Evolutionary conservation across 805 yeast species (phyloP).

Genomic region (Sugiyamaella chiloensis): DNA sequence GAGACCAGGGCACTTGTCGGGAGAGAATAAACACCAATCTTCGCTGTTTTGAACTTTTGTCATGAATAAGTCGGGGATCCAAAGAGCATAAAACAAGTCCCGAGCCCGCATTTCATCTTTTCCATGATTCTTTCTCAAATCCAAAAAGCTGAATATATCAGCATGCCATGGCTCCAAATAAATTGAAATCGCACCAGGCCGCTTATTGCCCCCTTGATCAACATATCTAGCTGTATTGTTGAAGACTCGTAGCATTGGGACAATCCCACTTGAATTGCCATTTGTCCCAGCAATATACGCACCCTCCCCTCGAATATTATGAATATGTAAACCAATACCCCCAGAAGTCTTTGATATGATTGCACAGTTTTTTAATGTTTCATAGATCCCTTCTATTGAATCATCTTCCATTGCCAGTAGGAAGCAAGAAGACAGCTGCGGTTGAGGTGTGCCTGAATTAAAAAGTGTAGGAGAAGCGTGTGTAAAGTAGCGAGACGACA

Average conservation of each 20-base stretch:
- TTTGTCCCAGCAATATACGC: constrained; percentile 80
- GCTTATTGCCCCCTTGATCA: constrained; percentile 94
- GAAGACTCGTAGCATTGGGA: constrained; percentile 91
- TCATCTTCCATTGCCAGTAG: constrained; percentile 85
- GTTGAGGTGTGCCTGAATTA: constrained; percentile 80
- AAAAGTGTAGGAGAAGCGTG: constrained; percentile 94
- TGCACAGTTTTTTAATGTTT: constrained; percentile 81
- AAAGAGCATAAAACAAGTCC: constrained; percentile 84
- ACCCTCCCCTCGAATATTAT: constrained; percentile 79
- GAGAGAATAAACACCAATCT: constrained; percentile 86
- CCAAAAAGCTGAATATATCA: constrained; percentile 77
- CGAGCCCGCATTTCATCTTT: constrained; percentile 90
- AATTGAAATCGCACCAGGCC: constrained; percentile 94
- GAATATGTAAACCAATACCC: constrained; percentile 87
- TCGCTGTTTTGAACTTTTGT: constrained; percentile 67
- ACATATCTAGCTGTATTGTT: constrained; percentile 93
- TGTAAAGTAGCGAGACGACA: constrained; percentile 79
- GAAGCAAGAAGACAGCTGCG: constrained; percentile 86
- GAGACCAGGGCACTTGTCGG: constrained; percentile 80
- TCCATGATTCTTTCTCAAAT: constrained; percentile 86
- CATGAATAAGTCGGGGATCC: constrained; percentile 96
- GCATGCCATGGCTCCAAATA: constrained; percentile 96
- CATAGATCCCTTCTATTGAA: constrained; percentile 89
- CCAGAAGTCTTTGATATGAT: constrained; percentile 89
- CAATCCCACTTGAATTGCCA: constrained; percentile 82